Evolutionary conservation across 768 basidiomycete species (phyloP).

Genomic region (Melanogaster broomeanus): DNA sequence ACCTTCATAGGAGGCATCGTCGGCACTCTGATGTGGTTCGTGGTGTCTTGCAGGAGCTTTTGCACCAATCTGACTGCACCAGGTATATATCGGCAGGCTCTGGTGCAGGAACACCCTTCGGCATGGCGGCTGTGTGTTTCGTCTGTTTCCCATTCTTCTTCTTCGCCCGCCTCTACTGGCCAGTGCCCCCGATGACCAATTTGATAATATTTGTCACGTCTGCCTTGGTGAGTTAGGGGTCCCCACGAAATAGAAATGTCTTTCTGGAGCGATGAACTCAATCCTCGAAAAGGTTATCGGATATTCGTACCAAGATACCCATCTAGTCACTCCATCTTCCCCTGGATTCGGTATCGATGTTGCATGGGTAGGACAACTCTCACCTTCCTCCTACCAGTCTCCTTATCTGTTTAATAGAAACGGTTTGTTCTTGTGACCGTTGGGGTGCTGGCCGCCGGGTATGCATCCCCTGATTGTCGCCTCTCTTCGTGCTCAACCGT

Average conservation of each 20-base stretch:
- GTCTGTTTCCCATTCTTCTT: conserved; percentile 75
- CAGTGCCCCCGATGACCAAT: conserved; percentile 71
- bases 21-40: conserved; percentile 69
- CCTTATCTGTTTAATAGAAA: conserved; percentile 37
- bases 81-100: conserved; percentile 74
- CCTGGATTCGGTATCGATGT: conserved; percentile 64
- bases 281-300: conserved; percentile 55
- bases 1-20: conserved; percentile 67
- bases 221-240: conserved; percentile 47
- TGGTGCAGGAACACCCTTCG: conserved; percentile 63
- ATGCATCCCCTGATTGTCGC: conserved; percentile 15
- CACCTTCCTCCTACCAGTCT: not conserved
- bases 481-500: conserved; percentile 3
- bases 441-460: conserved; percentile 82
- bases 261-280: not conserved
- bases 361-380: conserved; percentile 59
- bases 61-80: not conserved
- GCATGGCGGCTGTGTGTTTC: conserved; percentile 65
- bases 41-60: not conserved
- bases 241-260: not conserved
- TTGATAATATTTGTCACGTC: conserved; percentile 67
- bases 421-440: conserved; percentile 69
- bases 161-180: conserved; percentile 72
- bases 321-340: conserved; percentile 46
- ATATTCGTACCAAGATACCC: conserved; percentile 69